A percentile compares a stretch with the other conserved stretches of the same genome.
These are phyloP conservation scores for Cercospora janseana DNA, from an alignment of 2,329 filamentous ascomycete species.

Conservation along the genomic window DNA sequence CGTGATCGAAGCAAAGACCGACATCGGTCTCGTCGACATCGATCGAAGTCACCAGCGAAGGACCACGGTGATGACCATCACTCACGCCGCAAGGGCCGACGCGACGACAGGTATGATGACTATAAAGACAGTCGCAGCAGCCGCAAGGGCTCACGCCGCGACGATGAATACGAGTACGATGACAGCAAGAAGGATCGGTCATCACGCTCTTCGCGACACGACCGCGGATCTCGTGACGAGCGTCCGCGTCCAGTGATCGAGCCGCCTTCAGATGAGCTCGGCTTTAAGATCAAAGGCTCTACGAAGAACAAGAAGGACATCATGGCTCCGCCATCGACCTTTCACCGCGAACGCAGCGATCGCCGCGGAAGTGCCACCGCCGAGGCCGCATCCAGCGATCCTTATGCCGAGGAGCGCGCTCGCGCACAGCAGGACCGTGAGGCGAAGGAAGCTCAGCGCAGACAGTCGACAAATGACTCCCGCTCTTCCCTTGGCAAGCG, in stretches of 20 bases:
- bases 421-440: conserved; percentile 47
- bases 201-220: conserved; percentile 39
- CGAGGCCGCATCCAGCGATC: conserved; percentile 28
- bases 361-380: conserved; percentile 10
- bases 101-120: conserved; percentile 37
- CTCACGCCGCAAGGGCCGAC: conserved; percentile 39
- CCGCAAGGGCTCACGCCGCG: conserved; percentile 46
- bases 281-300: conserved; percentile 51
- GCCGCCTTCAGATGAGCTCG: conserved; percentile 40
- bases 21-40: conserved; percentile 41
- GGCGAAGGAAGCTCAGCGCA: conserved; percentile 66
- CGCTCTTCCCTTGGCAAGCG: conserved; percentile 38
- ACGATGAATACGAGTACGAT: conserved; percentile 50
- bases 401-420: conserved; percentile 38
- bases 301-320: conserved; percentile 25
- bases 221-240: conserved; percentile 35
- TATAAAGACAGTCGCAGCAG: conserved; percentile 30
- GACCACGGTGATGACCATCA: conserved; percentile 31
- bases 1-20: conserved; percentile 48
- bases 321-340: conserved; percentile 31
- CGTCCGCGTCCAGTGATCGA: conserved; percentile 26
- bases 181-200: conserved; percentile 48
- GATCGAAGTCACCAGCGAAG: conserved; percentile 41
- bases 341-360: conserved; percentile 22
- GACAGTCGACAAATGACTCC: conserved; percentile 48